Base-by-base conservation (phyloP, 1,139 yeast genomes). In the Candida smagusa region DNA sequence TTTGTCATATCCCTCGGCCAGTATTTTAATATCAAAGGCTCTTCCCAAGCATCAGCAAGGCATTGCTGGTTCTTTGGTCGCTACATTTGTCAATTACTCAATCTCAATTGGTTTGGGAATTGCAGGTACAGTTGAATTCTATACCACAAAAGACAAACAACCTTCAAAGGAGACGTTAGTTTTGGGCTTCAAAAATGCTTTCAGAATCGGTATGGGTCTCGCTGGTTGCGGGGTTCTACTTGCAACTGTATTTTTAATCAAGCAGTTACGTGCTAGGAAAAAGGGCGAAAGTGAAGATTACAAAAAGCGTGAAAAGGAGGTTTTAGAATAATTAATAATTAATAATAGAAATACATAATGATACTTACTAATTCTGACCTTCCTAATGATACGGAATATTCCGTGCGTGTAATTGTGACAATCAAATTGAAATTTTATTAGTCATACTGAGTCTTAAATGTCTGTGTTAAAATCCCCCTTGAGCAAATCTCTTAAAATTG, bases 61-160 rank as follows among this genome's bases (percentile, higher is more conserved):
- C 3, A 66, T 79, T 37, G 84, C 86, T 0, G 87, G 82, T 0
- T 77, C 85, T 0, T 61, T 81, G 39, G 78, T 81, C 2, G 70
- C 78, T 4, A 79, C 86, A 0, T 68, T 73, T 36, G 79, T 79
- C 26, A 80, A 81, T 53, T 81, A 81, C 50, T 73, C 84, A 9
- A 77, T 81, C 32, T 72, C 85, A 0, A 58, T 81, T 22, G 84
- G 84, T 1, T 66, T 81, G 32, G 86, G 86, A 1, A 57, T 81
- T 34, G 82, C 86, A 2, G 84, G 84, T 2, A 73, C 82, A 0
- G 81, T 77, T n/a, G 77, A 75, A 46, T 54, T 54, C 33, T 74
- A 75, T 46, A 58, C 67, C 3, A 65, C 67, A 2, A 52, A 52
- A 33, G 54, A 59, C 25, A 59, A 56, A 28, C 57, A 55, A 1